Evolutionary conservation across 768 basidiomycete species (phyloP).

Genomic region (Pholiota conissans): DNA sequence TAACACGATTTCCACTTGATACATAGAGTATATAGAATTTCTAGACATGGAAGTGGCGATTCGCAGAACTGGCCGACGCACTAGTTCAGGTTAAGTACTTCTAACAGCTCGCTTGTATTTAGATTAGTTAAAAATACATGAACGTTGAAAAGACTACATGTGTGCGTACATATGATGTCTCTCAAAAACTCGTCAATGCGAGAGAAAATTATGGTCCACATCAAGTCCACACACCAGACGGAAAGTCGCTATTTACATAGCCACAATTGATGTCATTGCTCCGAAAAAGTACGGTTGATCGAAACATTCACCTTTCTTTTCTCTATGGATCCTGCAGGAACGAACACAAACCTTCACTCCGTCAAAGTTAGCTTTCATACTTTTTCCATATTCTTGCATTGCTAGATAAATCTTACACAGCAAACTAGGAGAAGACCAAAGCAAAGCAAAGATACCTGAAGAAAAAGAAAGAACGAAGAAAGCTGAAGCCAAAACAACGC

Average conservation of each 20-base stretch:
- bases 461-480: constrained; percentile 31
- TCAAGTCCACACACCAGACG: too few species aligned
- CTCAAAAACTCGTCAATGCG: too few species aligned
- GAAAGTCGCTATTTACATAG: too few species aligned
- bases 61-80: neutral
- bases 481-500: constrained; percentile 6
- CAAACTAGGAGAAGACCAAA: constrained; percentile 27
- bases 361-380: constrained; percentile 7
- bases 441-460: constrained; percentile 31
- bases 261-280: constrained; percentile 1
- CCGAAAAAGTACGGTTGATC: neutral
- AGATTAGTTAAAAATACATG: neutral
- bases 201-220: too few species aligned
- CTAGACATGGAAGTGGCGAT: neutral
- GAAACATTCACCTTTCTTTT: neutral
- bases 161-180: too few species aligned
- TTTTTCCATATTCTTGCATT: neutral
- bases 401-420: constrained; percentile 15
- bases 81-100: neutral
- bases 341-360: neutral
- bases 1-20: too few species aligned
- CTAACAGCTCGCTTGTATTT: neutral
- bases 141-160: neutral
- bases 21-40: neutral
- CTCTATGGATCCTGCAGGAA: neutral